Evolutionary conservation across 345 rosid genomes (phyloP), one percentile per base, ranked within the genome.

Genomic region (Gossypium rotundifolium): DNA sequence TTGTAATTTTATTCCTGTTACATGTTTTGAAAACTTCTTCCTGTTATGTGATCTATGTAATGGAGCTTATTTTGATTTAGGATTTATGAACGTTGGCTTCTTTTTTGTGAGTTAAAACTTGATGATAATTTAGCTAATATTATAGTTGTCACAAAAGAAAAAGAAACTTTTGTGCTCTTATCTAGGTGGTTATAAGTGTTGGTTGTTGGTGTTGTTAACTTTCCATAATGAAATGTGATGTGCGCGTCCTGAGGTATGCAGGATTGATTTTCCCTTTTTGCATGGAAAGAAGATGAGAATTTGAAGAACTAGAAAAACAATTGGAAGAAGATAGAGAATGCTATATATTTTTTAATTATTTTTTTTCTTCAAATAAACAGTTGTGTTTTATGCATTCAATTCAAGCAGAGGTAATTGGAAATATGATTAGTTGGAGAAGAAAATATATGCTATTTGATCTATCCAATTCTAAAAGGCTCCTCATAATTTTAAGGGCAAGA

Each of bases 161-260:
- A 2, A 13, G 60, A 33, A 16, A 27, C 46, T 27, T 17, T 20
- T 18, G 53, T 65, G 17, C 5, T 25, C 44, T 20, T 44, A 20
- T 49, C 2, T 29, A 27, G 60, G 14, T 27, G 25, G 46, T n/a
- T 40, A 52, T 23, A 17, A 9, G 45, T 69, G 23, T 29, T 70
- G 25, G 4, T 66, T 48, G 18, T 14, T 67, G 55, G 33, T 14
- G 71, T 46, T 69, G 60, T 70, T 29, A 52, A 70, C 48, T 69
- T 51, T 52, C 25, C n/a, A 11, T 70, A 52, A 4, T 70, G 72
- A n/a, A 53, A 70, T 70, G 73, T 52, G 11, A 52, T n/a, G 16
- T 70, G 46, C 10, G 10, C 17, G 16, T 33, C 73, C 48, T 70
- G 46, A 52, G 58, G 23, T 52, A 27, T 49, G 61, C n/a, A 29